phyloP scores from a whole-genome alignment of 306 rosid species.

The Cucumis cinereus region DNA sequence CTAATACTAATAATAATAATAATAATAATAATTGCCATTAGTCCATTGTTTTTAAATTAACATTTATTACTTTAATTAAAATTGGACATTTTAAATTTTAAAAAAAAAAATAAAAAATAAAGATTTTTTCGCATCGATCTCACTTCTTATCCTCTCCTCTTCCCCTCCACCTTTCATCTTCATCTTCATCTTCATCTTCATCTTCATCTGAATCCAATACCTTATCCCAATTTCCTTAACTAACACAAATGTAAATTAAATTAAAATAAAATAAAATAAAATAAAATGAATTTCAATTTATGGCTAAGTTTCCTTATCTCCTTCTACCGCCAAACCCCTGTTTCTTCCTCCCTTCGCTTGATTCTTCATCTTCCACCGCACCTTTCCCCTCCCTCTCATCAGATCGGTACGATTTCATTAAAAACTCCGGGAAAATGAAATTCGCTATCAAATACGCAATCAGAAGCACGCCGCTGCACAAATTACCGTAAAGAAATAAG shows the following conservation, averaged over 20 bases:
- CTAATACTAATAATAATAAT: too few relatives aligned
- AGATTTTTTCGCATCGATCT: too few relatives aligned
- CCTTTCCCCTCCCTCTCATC: neutral
- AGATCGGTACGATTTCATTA: neutral
- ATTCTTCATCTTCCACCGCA: neutral
- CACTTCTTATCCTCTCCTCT: too few relatives aligned
- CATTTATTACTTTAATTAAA: too few relatives aligned
- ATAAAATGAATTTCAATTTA: neutral
- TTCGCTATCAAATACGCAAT: neutral
- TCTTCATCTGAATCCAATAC: neutral
- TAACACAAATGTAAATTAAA: too few relatives aligned
- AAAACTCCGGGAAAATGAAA: neutral
- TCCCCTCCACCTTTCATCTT: too few relatives aligned
- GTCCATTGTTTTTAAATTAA: too few relatives aligned
- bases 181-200: too few relatives aligned
- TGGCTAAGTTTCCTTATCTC: neutral
- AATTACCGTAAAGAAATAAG: neutral
- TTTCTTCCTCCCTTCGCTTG: neutral
- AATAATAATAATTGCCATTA: too few relatives aligned
- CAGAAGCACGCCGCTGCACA: neutral
- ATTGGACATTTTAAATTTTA: too few relatives aligned
- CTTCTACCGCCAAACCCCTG: neutral
- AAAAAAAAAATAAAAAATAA: too few relatives aligned
- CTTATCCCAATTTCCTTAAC: neutral
- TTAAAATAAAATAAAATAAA: neutral